These are phyloP conservation scores for Exophiala xenobiotica DNA, from an alignment of 2,329 filamentous ascomycete genomes.

Conservation along the genomic window DNA sequence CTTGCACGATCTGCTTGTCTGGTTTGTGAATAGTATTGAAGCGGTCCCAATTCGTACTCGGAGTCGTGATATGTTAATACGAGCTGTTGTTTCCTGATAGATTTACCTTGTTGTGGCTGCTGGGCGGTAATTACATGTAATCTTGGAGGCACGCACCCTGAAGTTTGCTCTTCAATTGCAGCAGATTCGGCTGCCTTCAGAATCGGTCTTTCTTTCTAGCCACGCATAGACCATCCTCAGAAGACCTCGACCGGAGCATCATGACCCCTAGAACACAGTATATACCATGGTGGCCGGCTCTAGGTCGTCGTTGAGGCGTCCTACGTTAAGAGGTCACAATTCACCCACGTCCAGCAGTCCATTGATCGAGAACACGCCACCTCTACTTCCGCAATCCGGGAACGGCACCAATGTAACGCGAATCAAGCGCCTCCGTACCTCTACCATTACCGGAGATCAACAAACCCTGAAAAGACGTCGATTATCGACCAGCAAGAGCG, in stretches of 20 bases:
- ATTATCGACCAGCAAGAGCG: slow-evolving; percentile 21
- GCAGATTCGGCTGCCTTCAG: slow-evolving; percentile 6
- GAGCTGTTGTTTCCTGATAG: not conserved
- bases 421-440: slow-evolving; percentile 26
- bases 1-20: too few species aligned
- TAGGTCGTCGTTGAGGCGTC: slow-evolving; percentile 34
- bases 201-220: slow-evolving; percentile 10
- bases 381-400: slow-evolving; percentile 19
- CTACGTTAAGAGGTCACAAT: slow-evolving; percentile 25
- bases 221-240: slow-evolving; percentile 6
- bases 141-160: slow-evolving; percentile 1
- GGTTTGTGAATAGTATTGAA: too few species aligned
- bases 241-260: slow-evolving; percentile 19
- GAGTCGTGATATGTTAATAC: too few species aligned
- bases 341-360: slow-evolving; percentile 29
- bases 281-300: slow-evolving; percentile 35
- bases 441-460: slow-evolving; percentile 18
- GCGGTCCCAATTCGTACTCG: too few species aligned
- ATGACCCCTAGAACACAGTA: slow-evolving; percentile 26
- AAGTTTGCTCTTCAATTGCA: slow-evolving; percentile 9
- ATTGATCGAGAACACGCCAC: slow-evolving; percentile 25
- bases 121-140: not conserved
- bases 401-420: slow-evolving; percentile 16
- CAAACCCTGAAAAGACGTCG: slow-evolving; percentile 29
- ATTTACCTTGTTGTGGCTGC: not conserved